Conservation (phyloP, 495 filamentous ascomycete genomes). For the Penicillium egyptiacum region DNA sequence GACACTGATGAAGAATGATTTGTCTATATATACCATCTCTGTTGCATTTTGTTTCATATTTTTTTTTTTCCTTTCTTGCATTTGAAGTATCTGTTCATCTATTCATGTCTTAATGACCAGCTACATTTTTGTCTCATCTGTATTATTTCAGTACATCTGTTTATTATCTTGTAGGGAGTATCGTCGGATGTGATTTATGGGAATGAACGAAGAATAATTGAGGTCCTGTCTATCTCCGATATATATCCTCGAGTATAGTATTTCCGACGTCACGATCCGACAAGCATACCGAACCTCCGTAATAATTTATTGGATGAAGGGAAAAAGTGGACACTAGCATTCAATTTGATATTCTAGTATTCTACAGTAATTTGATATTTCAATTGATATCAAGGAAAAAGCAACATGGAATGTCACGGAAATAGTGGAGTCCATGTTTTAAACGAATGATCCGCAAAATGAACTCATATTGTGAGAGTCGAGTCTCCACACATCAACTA, state of each 20-base stretch:
- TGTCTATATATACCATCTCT: neutral
- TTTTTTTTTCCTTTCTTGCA: neutral
- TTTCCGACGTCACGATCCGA: neutral
- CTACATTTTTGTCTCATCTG: neutral
- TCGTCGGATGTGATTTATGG: neutral
- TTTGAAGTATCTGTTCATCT: neutral
- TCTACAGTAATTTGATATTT: neutral
- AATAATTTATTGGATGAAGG: neutral
- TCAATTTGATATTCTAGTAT: neutral
- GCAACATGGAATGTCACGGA: neutral
- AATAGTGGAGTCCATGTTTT: neutral
- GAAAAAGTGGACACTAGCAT: neutral
- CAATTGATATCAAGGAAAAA: neutral
- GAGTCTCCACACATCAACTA: constrained; percentile 16
- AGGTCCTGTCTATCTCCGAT: neutral
- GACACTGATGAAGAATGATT: neutral
- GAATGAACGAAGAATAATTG: neutral
- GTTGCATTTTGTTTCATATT: constrained; percentile 5
- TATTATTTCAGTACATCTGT: neutral
- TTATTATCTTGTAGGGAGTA: neutral
- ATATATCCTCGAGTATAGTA: neutral
- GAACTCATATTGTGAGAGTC: neutral
- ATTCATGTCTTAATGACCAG: constrained; percentile 1
- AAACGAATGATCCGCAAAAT: too few relatives aligned
- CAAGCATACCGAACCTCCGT: neutral